Conservation (phyloP, 1,284 basidiomycete species). For the Lignosus rhinocerotis region DNA sequence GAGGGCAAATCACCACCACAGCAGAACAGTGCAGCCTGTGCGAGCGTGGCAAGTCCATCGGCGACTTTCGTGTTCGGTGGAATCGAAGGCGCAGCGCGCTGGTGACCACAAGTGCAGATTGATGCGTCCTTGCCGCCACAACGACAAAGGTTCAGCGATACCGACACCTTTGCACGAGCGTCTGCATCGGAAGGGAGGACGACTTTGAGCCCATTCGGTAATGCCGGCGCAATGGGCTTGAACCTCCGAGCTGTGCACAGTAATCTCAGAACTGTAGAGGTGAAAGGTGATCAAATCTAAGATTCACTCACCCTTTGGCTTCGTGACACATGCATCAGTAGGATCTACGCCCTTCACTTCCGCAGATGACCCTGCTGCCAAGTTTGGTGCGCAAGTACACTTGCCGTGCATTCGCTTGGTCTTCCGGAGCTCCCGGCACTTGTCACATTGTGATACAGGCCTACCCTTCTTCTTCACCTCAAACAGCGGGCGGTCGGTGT, state of each 20-base stretch:
- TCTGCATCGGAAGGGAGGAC: slow-evolving; percentile 12
- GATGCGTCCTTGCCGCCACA: slow-evolving; percentile 50
- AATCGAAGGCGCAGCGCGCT: slow-evolving; percentile 3
- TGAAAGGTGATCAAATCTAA: neutral
- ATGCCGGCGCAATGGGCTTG: slow-evolving; percentile 32
- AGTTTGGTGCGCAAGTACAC: slow-evolving; percentile 48
- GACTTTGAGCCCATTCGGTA: slow-evolving; percentile 33
- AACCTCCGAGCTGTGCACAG: slow-evolving; percentile 21
- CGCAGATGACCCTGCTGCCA: slow-evolving; percentile 10
- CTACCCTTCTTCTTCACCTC: slow-evolving; percentile 84
- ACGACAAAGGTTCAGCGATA: slow-evolving; percentile 54
- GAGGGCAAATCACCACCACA: slow-evolving; percentile 24
- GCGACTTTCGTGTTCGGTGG: neutral
- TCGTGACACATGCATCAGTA: neutral
- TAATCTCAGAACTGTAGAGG: neutral
- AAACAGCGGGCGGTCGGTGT: slow-evolving; percentile 74
- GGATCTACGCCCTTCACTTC: slow-evolving; percentile 1
- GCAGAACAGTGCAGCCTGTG: slow-evolving; percentile 50
- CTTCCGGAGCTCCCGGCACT: slow-evolving; percentile 76
- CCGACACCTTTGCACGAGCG: slow-evolving; percentile 26
- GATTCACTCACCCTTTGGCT: slow-evolving; percentile 12
- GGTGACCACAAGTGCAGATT: slow-evolving; percentile 51
- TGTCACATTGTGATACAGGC: slow-evolving; percentile 78
- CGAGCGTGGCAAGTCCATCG: slow-evolving; percentile 47
- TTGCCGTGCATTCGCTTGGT: slow-evolving; percentile 73